Evolutionary conservation across 805 yeast genomes (phyloP).

Genomic region (Yarrowia sp.): DNA sequence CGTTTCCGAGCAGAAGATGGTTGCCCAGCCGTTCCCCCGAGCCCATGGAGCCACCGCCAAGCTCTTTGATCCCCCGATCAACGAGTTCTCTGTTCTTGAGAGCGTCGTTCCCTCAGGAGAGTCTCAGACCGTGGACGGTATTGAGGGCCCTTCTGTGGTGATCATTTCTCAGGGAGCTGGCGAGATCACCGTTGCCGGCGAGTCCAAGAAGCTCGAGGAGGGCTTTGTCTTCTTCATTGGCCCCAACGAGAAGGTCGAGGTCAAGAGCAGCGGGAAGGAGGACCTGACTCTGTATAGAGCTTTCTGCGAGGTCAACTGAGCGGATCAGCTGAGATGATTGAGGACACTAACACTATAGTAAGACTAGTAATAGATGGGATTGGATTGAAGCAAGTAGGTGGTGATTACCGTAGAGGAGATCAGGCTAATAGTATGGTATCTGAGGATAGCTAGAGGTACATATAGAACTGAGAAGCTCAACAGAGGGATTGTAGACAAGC

Average conservation of each 20-base stretch:
- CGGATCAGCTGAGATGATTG: neutral
- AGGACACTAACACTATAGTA: constrained; percentile 36
- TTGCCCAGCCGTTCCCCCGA: constrained; percentile 59
- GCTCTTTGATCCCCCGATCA: constrained; percentile 94
- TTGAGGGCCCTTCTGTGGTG: constrained; percentile 87
- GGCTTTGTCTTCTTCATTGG: constrained; percentile 89
- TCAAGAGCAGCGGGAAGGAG: constrained; percentile 49
- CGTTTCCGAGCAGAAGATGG: constrained; percentile 93
- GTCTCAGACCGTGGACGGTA: constrained; percentile 62
- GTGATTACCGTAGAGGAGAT: no score
- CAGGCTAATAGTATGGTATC: no score
- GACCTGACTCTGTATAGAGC: constrained; percentile 87
- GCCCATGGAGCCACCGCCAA: constrained; percentile 49
- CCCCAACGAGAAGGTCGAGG: constrained; percentile 71
- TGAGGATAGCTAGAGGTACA: no score
- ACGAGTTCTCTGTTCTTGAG: constrained; percentile 92
- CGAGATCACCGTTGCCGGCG: constrained; percentile 53
- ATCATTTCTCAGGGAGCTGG: constrained; percentile 87
- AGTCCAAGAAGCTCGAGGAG: constrained; percentile 55
- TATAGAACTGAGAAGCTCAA: no score
- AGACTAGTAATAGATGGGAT: constrained; percentile 22
- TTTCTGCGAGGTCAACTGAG: constrained; percentile 51
- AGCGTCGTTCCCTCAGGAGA: constrained; percentile 65
- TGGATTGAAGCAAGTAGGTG: neutral
- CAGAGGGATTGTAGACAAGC: neutral